Percentiles rank a stretch among this genome's conserved stretches.
Evolutionary conservation across 805 yeast species (phyloP).

Genomic region (Hanseniaspora thailandica): DNA sequence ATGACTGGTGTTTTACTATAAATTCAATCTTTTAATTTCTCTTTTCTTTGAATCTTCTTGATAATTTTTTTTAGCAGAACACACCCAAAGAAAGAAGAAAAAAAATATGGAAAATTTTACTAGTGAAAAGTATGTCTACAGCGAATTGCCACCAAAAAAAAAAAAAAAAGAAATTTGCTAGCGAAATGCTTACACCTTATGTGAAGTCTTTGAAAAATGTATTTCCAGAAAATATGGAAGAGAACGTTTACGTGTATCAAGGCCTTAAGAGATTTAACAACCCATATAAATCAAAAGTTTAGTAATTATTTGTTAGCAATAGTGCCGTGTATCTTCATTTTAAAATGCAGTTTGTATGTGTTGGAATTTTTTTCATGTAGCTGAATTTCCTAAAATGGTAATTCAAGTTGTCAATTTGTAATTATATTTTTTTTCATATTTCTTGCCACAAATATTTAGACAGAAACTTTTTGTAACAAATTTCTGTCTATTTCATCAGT

Average conservation of each 20-base stretch:
- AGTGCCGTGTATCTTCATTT: too few species aligned
- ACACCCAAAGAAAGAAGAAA: background rate
- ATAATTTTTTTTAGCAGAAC: background rate
- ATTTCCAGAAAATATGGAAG: too few species aligned
- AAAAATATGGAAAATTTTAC: background rate
- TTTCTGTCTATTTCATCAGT: background rate
- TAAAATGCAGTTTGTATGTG: too few species aligned
- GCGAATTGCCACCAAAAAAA: background rate
- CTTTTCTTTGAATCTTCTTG: background rate
- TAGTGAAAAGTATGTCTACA: background rate
- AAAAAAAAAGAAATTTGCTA: too few species aligned
- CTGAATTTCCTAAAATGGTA: background rate
- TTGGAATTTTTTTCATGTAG: too few species aligned
- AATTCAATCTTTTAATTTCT: background rate
- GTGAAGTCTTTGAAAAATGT: background rate
- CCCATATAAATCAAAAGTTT: too few species aligned
- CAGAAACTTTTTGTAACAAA: background rate
- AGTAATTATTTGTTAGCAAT: too few species aligned
- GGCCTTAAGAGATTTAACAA: too few species aligned
- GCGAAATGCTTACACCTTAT: background rate
- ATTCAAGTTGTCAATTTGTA: background rate
- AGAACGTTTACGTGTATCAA: too few species aligned
- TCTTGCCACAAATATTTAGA: too few species aligned
- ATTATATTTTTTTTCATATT: too few species aligned
- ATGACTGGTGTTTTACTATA: slow-evolving; percentile 4